Evolutionary conservation across 2,329 filamentous ascomycete genomes (phyloP), one percentile per base, ranked within the genome.

Genomic region (Diplocarpon mali): DNA sequence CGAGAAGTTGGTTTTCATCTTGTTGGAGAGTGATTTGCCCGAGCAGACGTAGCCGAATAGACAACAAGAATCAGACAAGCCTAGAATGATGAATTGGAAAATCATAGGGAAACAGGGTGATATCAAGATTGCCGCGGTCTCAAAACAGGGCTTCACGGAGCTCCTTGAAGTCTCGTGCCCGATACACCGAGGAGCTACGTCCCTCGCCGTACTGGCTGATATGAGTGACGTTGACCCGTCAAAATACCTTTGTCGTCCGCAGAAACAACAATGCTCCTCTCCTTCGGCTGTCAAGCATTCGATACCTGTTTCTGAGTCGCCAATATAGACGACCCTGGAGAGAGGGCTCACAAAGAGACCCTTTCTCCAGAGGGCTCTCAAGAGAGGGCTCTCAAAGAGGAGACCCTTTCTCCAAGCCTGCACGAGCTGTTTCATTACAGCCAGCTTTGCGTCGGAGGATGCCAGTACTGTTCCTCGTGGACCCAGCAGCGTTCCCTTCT

Each of bases 1-100:
- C 7, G 60, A 62, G 15, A 71, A 71, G 60, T 55, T 71, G 40
- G 69, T 71, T 1, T 69, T 68, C 50, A 67, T 64, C 8, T 43
- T 67, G 48, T 67, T 53, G 42, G 30, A 24, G 3, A 24, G 20
- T 24, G 20, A 7, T 7, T 24, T 24, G 20, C 20, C 4, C 3
- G 20, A 24, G 20, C 20, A 24, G 20, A 24, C 20, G 4, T 7
- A 24, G 20, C 20, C 20, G 20, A 24, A 24, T 24, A 24, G 20
- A 24, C 7, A 24, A 24, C 20, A 24, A 7, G 7, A 24, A 24
- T 7, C 7, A 24, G 7, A 7, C 4, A 24, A 24, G 7, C 7
- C 20, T 7, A 24, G 20, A 7, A 24, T 7, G 20, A 24, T 24
- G 3, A 24, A 4, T 24, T 3, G 7, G 20, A 24, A 24, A 4